Conservation (phyloP, 176 grass and related monocot species). For the Eragrostis curvula region DNA sequence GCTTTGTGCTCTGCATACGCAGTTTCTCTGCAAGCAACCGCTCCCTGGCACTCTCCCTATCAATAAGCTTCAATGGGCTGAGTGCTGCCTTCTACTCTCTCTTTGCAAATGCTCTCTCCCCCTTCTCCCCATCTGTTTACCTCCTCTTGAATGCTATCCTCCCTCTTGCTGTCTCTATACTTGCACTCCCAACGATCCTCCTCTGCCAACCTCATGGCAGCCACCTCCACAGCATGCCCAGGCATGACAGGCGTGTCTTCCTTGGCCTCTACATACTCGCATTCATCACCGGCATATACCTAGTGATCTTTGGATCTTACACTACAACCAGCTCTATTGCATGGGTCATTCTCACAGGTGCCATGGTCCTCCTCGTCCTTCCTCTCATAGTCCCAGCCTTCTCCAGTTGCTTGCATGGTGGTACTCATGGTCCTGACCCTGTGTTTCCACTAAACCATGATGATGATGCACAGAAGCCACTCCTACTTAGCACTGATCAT, state of each 20-base stretch:
- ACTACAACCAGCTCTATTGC: slow-evolving; percentile 43
- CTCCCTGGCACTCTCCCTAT: slow-evolving; percentile 79
- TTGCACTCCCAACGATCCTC: slow-evolving; percentile 65
- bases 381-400: slow-evolving; percentile 68
- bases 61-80: slow-evolving; percentile 89
- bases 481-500: slow-evolving; percentile 27
- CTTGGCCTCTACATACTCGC: slow-evolving; percentile 69
- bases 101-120: slow-evolving; percentile 50
- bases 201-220: slow-evolving; percentile 49
- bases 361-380: slow-evolving; percentile 67
- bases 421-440: slow-evolving; percentile 29
- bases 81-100: slow-evolving; percentile 82
- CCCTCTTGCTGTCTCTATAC: slow-evolving; percentile 51
- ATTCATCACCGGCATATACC: slow-evolving; percentile 72
- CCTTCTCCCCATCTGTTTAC: slow-evolving; percentile 57
- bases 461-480: slow-evolving; percentile 25
- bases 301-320: slow-evolving; percentile 69
- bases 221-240: slow-evolving; percentile 38
- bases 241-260: slow-evolving; percentile 58
- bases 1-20: slow-evolving; percentile 90
- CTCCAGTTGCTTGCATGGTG: slow-evolving; percentile 30
- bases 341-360: slow-evolving; percentile 60
- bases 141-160: slow-evolving; percentile 77
- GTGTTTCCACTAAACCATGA: slow-evolving; percentile 23
- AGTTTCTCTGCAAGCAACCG: slow-evolving; percentile 66